Evolutionary conservation across 495 filamentous ascomycete genomes (phyloP).

Genomic region (Hypoxylon rickii): DNA sequence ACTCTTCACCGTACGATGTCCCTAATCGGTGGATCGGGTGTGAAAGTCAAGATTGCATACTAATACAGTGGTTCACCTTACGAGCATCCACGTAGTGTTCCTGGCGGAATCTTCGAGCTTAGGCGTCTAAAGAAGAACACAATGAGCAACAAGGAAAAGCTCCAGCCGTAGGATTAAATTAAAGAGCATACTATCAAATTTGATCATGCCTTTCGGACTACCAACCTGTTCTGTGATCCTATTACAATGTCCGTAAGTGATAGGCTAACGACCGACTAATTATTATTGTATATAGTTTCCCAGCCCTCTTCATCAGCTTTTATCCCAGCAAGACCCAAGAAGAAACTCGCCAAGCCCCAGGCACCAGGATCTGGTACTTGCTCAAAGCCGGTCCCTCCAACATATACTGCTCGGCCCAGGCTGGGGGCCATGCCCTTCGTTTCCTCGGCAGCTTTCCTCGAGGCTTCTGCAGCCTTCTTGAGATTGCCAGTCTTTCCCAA

Average conservation of each 20-base stretch:
- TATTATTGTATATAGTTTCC: constrained; percentile 36
- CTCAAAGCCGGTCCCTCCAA: constrained; percentile 79
- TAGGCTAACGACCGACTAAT: too few relatives aligned
- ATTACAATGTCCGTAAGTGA: constrained; percentile 13
- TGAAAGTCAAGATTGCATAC: constrained; percentile 10
- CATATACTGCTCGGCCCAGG: constrained; percentile 87
- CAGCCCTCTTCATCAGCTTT: constrained; percentile 39
- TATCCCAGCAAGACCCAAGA: constrained; percentile 69
- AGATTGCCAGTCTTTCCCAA: constrained; percentile 66
- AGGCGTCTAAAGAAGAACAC: constrained; percentile 5
- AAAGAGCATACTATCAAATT: constrained; percentile 23
- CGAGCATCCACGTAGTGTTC: constrained; percentile 2
- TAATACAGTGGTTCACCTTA: constrained; percentile 6
- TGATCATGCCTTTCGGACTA: constrained; percentile 14
- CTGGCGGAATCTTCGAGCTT: constrained; percentile 1
- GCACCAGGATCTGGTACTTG: constrained; percentile 92
- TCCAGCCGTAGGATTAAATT: constrained; percentile 12
- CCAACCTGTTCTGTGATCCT: not conserved
- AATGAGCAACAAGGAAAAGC: constrained; percentile 10
- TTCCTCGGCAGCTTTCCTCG: constrained; percentile 73
- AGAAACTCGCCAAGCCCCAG: constrained; percentile 79
- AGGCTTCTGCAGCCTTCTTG: constrained; percentile 72
- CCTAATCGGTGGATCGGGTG: constrained; percentile 2
- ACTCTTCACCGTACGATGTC: constrained; percentile 2
- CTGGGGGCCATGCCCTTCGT: constrained; percentile 92